A percentile compares a stretch with the other conserved stretches of the same genome.
These are phyloP conservation scores for Magnolia officinalis DNA, from an alignment of 164 flowering plant genomes.

Conservation along the genomic window DNA sequence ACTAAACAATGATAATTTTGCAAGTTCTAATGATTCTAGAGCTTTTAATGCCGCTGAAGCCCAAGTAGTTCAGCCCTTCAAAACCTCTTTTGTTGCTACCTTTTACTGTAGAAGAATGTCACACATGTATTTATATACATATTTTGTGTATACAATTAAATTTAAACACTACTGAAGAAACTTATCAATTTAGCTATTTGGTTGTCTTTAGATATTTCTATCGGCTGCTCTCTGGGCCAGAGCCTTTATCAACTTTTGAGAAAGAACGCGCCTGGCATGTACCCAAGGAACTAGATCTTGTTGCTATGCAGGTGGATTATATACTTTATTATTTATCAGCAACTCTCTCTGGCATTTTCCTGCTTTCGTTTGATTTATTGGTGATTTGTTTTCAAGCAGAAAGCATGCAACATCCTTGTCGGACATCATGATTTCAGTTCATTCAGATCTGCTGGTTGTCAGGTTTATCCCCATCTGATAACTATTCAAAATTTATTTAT, in stretches of 20 bases:
- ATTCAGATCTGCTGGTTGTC: constrained; percentile 89
- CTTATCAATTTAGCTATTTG: neutral
- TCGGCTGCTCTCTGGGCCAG: constrained; percentile 74
- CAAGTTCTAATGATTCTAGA: too few relatives aligned
- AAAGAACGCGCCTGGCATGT: constrained; percentile 96
- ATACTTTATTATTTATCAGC: neutral
- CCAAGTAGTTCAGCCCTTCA: neutral
- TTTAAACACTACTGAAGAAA: neutral
- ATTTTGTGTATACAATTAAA: neutral
- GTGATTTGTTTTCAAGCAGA: constrained; percentile 36
- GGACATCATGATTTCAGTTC: constrained; percentile 95
- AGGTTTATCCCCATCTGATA: constrained; percentile 37
- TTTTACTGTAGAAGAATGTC: neutral
- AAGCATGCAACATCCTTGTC: constrained; percentile 73
- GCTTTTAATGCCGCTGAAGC: too few relatives aligned
- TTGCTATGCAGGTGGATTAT: constrained; percentile 69
- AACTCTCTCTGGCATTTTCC: neutral
- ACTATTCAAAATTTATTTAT: neutral
- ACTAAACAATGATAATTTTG: too few relatives aligned
- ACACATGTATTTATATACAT: neutral
- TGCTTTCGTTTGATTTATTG: constrained; percentile 6
- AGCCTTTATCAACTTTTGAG: constrained; percentile 76
- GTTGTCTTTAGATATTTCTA: constrained; percentile 65
- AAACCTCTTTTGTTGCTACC: neutral
- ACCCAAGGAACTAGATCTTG: constrained; percentile 56